Base-by-base conservation (phyloP, 1,284 basidiomycete species). In the Sanghuangporus sanghuang region DNA sequence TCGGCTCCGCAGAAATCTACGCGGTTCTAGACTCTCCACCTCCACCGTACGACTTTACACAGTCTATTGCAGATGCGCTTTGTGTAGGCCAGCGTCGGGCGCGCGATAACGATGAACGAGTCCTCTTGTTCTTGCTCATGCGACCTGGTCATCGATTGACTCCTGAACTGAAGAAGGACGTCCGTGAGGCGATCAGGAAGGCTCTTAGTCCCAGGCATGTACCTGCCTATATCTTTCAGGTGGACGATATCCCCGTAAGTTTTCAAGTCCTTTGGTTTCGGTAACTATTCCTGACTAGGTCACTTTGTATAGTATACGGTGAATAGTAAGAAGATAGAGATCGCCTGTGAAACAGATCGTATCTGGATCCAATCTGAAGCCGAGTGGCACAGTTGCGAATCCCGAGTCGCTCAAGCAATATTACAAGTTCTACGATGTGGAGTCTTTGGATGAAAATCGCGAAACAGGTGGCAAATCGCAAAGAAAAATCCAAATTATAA, bases 1-100 rank as follows among this genome's bases (percentile, higher is more conserved):
- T 96, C 71, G 95, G 94, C 27, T 90, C 90, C 0, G 87, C 83
- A 2, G 94, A 96, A 74, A 92, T 96, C 54, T 96, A 96, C 73
- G 81, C 85, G 4, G 84, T 92, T 1, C 77, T 96, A 59, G 87
- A 92, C 62, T 53, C 59, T 8, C 59, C 59, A 6, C 59, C 59
- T 1, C 36, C 59, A 12, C 59, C 59, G 11, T 78, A 81, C 62
- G 57, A 65, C 60, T 87, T 90, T 68, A 71, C 78, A 0, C 70
- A 76, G 32, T 72, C 71, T 12, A 73, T 96, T 42, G 85, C 89
- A 58, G 92, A 95, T 71, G 84, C 83, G 8, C 78, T 96, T 6
- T 95, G 93, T 35, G 83, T 96, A 1, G 92, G 92, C 0, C 89
- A 95, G 69, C 85, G 91, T 63, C 84, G 92, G 9, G 77, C 84